phyloP scores from a whole-genome alignment of 257 asterid species.

The Solanum sitiens region DNA sequence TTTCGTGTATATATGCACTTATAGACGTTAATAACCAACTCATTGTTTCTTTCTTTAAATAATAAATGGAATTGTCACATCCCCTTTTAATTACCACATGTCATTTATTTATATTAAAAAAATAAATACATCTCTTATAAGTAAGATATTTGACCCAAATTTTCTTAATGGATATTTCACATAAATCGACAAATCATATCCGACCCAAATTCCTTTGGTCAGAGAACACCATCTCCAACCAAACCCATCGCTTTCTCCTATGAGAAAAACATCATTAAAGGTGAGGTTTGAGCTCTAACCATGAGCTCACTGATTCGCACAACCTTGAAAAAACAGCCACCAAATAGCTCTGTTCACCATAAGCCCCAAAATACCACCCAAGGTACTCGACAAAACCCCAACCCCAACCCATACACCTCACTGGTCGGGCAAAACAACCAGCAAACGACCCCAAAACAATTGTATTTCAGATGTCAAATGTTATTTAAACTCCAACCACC shows the following conservation, averaged over 20 bases:
- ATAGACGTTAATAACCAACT: too few relatives aligned
- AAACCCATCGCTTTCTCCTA: background rate
- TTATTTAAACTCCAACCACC: background rate
- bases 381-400: background rate
- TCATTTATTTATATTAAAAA: too few relatives aligned
- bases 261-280: background rate
- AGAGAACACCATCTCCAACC: background rate
- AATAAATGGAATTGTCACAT: too few relatives aligned
- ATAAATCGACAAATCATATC: too few relatives aligned
- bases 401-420: background rate
- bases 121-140: too few relatives aligned
- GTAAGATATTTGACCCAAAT: background rate
- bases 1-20: too few relatives aligned
- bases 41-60: too few relatives aligned
- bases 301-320: background rate
- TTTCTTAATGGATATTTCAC: too few relatives aligned
- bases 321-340: background rate
- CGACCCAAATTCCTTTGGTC: background rate
- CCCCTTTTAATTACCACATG: too few relatives aligned
- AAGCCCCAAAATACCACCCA: background rate
- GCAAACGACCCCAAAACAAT: background rate
- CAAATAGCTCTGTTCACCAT: background rate
- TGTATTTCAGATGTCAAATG: background rate
- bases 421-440: background rate
- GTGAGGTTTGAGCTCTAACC: background rate